Base-by-base conservation (phyloP, 208 protist genomes). In the Acanthamoeba divionensis region DNA sequence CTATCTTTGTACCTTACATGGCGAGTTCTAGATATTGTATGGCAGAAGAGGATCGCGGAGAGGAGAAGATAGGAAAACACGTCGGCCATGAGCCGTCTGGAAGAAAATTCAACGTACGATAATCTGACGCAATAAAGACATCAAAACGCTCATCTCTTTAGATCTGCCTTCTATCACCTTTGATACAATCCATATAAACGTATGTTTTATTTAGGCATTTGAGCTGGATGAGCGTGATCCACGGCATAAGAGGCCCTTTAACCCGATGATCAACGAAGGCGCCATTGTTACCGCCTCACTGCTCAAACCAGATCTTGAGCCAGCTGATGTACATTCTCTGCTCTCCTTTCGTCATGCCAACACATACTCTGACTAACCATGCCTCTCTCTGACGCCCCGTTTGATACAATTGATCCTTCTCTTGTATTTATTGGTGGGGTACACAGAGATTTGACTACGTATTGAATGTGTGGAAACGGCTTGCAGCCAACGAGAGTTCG, bases 221-320 rank as follows among this genome's bases (percentile, higher is more conserved):
- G 77, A 86, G 77, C 77, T 66, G 48, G 77, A 66, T 44, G 77
- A 62, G 54, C 9, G 77, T 9, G 41, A 44, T 13, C 77, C 77
- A 15, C 18, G 2, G 12, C 55, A 90, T n/a, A 90, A 90, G 83
- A 73, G 65, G 44, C 83, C 83, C 4, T 63, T 65, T 52, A 91
- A 91, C 57, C 88, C 88, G 47, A 88, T 91, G 73, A 91, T 91
- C 88, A 91, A 91, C 75, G 44, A 44, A 55, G 88, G 88, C 1
- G 88, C 73, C 12, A 91, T 91, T 75, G 55, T 88, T n/a, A 50
- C 57, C 12, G 44, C 31, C 41, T 88, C 73, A 2, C 55, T 91
- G 21, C 57, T 90, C 67, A 80, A 90, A 60, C 87, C 87, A 13
- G 87, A 90, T 24, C 52, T 26, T 26, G 63, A 71, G 21, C 62